Evolutionary conservation across 1,139 yeast genomes (phyloP).

Genomic region (Candida pseudoviswanathii): DNA sequence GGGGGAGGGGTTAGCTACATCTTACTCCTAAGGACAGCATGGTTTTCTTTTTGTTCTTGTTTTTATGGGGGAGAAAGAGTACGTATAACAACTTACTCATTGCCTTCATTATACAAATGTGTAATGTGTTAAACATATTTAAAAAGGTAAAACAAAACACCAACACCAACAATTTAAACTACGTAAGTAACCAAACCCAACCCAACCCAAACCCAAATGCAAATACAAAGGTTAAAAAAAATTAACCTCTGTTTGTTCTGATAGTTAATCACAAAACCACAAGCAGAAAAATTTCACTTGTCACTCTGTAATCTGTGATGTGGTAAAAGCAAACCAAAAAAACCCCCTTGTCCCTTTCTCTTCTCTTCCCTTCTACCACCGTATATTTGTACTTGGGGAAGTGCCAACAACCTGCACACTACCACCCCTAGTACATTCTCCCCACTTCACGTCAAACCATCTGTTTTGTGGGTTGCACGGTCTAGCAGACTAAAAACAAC

Average conservation of each 20-base stretch:
- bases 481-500: too few species aligned
- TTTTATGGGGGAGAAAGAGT: too few species aligned
- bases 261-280: background rate
- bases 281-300: too few species aligned
- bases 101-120: background rate
- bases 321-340: background rate
- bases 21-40: too few species aligned
- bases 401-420: too few species aligned
- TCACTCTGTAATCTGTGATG: background rate
- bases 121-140: background rate
- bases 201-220: background rate
- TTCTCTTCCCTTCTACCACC: background rate
- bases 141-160: background rate
- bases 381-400: too few species aligned
- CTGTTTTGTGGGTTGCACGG: too few species aligned
- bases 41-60: too few species aligned
- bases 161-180: background rate
- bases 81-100: too few species aligned
- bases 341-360: background rate
- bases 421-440: too few species aligned
- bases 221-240: background rate
- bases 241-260: background rate
- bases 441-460: too few species aligned
- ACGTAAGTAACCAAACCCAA: background rate
- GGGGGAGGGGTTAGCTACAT: too few species aligned